These are phyloP conservation scores for Colletotrichum salicis DNA, from an alignment of 2,329 filamentous ascomycete species.

Conservation along the genomic window DNA sequence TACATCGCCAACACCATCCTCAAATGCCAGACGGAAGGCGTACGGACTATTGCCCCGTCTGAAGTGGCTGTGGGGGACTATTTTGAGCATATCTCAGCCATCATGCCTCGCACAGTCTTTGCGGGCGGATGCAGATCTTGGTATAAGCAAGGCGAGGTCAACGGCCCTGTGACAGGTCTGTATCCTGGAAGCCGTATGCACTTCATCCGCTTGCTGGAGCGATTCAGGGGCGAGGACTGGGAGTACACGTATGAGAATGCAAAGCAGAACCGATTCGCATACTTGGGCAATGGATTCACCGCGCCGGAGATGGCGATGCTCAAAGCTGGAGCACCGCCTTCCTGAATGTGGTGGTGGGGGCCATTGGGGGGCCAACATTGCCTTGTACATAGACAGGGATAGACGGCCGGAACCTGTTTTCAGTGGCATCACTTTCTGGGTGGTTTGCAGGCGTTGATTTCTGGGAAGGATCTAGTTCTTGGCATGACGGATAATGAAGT, in stretches of 20 bases:
- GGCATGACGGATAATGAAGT: slow-evolving; percentile 9
- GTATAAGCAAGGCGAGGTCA: slow-evolving; percentile 58
- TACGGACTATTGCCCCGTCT: slow-evolving; percentile 58
- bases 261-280: slow-evolving; percentile 58
- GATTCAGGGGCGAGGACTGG: slow-evolving; percentile 63
- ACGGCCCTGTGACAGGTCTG: slow-evolving; percentile 59
- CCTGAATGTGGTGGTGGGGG: not conserved
- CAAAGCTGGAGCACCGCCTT: slow-evolving; percentile 25
- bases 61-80: slow-evolving; percentile 61
- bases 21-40: slow-evolving; percentile 62
- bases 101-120: slow-evolving; percentile 66
- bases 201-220: slow-evolving; percentile 64
- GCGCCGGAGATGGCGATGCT: slow-evolving; percentile 48
- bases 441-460: slow-evolving; percentile 30
- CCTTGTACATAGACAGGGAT: not conserved
- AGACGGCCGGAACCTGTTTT: not conserved
- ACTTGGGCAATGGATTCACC: slow-evolving; percentile 65
- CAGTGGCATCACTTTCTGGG: slow-evolving; percentile 12
- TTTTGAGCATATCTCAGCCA: slow-evolving; percentile 57
- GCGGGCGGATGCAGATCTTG: slow-evolving; percentile 58
- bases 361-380: not conserved
- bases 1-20: slow-evolving; percentile 60
- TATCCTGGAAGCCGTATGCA: slow-evolving; percentile 63
- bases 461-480: not conserved
- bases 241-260: slow-evolving; percentile 57